These are phyloP conservation scores for Flaveria sonorensis DNA, from an alignment of 129 eudicot genomes.

Conservation along the genomic window DNA sequence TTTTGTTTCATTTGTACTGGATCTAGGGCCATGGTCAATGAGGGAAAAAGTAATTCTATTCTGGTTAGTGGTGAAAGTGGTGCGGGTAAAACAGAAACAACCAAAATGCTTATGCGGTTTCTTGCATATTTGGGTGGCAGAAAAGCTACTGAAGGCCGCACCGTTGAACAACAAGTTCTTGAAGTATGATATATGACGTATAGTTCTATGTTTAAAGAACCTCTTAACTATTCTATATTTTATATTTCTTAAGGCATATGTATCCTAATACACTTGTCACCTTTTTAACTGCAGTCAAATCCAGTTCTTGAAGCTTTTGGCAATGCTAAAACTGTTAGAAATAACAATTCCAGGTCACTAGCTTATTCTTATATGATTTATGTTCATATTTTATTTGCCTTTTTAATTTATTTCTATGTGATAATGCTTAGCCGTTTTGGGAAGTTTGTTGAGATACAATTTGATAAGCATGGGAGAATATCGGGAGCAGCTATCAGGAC, in stretches of 20 bases:
- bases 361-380: slow-evolving; percentile 13
- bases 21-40: slow-evolving; percentile 90
- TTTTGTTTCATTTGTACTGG: slow-evolving; percentile 19
- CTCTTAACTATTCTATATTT: slow-evolving; percentile 15
- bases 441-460: slow-evolving; percentile 98
- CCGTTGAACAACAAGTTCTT: slow-evolving; percentile 99
- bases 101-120: slow-evolving; percentile 97
- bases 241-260: slow-evolving; percentile 7
- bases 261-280: slow-evolving; percentile 3
- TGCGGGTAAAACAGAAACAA: slow-evolving; percentile 99
- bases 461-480: slow-evolving; percentile 96
- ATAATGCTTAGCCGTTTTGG: slow-evolving; percentile 84
- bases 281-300: slow-evolving; percentile 77
- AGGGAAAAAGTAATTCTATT: slow-evolving; percentile 90
- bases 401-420: slow-evolving; percentile 21
- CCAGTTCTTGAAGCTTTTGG: slow-evolving; percentile 99
- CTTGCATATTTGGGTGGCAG: slow-evolving; percentile 98
- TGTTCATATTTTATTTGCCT: not conserved
- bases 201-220: slow-evolving; percentile 37
- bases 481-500: slow-evolving; percentile 99
- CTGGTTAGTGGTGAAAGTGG: slow-evolving; percentile 99
- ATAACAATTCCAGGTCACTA: slow-evolving; percentile 92
- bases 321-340: slow-evolving; percentile 99
- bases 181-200: slow-evolving; percentile 70
- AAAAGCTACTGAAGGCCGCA: slow-evolving; percentile 93